phyloP scores from a whole-genome alignment of 2,329 filamentous ascomycete genomes.

The Nigrograna mackinnonii region DNA sequence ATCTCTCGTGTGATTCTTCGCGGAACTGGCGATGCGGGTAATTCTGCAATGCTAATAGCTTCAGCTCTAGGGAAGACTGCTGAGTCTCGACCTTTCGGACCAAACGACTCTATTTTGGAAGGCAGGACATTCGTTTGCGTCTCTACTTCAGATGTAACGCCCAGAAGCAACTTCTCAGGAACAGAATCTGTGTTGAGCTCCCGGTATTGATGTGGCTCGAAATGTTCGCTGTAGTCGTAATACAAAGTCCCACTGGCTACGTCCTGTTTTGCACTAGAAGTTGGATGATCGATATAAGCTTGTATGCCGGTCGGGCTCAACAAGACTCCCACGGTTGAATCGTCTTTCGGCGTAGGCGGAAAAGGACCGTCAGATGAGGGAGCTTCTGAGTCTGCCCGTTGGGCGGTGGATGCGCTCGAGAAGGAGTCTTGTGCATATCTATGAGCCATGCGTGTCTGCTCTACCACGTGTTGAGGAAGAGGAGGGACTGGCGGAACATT shows the following conservation, averaged over 20 bases:
- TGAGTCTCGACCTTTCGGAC: no score
- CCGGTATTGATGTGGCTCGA: slow-evolving; percentile 25
- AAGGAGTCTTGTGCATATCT: slow-evolving; percentile 24
- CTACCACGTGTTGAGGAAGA: slow-evolving; percentile 21
- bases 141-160: slow-evolving; percentile 48
- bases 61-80: slow-evolving; percentile 4
- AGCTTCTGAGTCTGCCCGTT: slow-evolving; percentile 41
- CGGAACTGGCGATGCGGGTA: slow-evolving; percentile 35
- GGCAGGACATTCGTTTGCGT: slow-evolving; percentile 12
- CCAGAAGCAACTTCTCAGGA: slow-evolving; percentile 45
- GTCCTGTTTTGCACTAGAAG: slow-evolving; percentile 28
- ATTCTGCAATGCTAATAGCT: slow-evolving; percentile 18
- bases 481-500: slow-evolving; percentile 28
- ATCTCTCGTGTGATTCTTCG: slow-evolving; percentile 36
- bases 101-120: slow-evolving; percentile 9
- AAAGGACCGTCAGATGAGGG: slow-evolving; percentile 49
- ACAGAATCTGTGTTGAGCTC: slow-evolving; percentile 21
- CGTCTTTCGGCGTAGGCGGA: slow-evolving; percentile 47
- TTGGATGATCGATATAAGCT: slow-evolving; percentile 31
- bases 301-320: slow-evolving; percentile 17
- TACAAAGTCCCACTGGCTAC: slow-evolving; percentile 24
- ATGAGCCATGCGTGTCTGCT: slow-evolving; percentile 21
- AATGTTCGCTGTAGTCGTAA: slow-evolving; percentile 43
- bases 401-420: slow-evolving; percentile 34
- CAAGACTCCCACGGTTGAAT: slow-evolving; percentile 36